Percentiles rank a stretch among this genome's conserved stretches.
phyloP scores from a whole-genome alignment of 1,284 basidiomycete species.

The Cryptococcus sp. region DNA sequence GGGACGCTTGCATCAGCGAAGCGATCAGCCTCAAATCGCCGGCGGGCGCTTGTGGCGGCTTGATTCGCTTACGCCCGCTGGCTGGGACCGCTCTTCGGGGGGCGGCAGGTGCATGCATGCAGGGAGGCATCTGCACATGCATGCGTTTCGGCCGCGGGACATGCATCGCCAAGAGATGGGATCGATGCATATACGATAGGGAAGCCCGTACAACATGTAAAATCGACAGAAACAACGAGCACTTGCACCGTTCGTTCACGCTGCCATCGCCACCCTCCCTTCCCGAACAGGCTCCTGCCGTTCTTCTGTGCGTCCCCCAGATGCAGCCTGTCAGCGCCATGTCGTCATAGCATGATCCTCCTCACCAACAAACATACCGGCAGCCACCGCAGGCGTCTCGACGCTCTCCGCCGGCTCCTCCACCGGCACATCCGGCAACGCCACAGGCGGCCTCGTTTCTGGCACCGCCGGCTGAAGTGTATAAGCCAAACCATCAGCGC shows the following conservation, averaged over 20 bases:
- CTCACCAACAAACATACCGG: background rate
- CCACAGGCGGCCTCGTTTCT: constrained; percentile 32
- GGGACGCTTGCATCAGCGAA: background rate
- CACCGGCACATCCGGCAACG: constrained; percentile 56
- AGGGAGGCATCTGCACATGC: background rate
- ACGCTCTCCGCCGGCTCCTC: constrained; percentile 47
- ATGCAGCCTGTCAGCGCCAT: constrained; percentile 9
- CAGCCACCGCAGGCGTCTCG: background rate
- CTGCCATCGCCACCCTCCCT: constrained; percentile 54
- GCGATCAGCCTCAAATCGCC: background rate
- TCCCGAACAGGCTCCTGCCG: constrained; percentile 14
- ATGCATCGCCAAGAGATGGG: too few species aligned
- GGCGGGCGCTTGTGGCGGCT: constrained; percentile 2
- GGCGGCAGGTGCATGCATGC: background rate
- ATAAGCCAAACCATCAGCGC: background rate
- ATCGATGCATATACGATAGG: background rate
- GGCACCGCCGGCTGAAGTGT: constrained; percentile 32
- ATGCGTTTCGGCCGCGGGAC: too few species aligned
- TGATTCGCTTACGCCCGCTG: background rate
- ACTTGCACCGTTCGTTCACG: constrained; percentile 37
- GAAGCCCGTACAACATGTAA: background rate
- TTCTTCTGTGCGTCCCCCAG: constrained; percentile 11
- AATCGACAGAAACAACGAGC: background rate
- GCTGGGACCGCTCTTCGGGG: background rate
- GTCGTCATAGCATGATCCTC: background rate